Percentiles rank a stretch among this genome's conserved stretches.
Evolutionary conservation across 257 asterid species (phyloP).

Genomic region (Paraleonurus japonicus): DNA sequence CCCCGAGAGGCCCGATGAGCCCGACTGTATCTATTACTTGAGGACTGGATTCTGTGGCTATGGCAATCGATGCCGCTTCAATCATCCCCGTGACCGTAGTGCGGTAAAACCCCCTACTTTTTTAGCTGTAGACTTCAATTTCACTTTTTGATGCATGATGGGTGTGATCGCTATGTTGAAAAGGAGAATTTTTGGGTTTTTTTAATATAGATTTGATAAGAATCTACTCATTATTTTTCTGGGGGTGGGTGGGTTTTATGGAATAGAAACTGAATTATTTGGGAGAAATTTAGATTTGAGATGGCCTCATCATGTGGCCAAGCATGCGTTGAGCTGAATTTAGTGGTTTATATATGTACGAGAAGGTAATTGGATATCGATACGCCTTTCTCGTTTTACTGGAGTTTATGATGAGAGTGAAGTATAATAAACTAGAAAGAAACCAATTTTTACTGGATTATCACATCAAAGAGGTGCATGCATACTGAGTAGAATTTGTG

Average conservation of each 20-base stretch:
- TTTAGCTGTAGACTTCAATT: slow-evolving; percentile 18
- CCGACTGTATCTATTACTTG: slow-evolving; percentile 86
- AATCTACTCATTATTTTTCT: not conserved
- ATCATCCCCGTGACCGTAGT: slow-evolving; percentile 82
- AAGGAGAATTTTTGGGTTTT: slow-evolving; percentile 12
- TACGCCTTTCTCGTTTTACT: not conserved
- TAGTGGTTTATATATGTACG: slow-evolving; percentile 13
- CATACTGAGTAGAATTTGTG: slow-evolving; percentile 4
- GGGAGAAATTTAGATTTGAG: not conserved
- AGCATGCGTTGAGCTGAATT: slow-evolving; percentile 27
- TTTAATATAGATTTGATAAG: slow-evolving; percentile 13
- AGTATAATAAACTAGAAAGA: not conserved
- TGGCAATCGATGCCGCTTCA: slow-evolving; percentile 90
- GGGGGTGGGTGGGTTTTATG: not conserved
- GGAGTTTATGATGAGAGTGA: not conserved
- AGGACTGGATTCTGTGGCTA: slow-evolving; percentile 94
- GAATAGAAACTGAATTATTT: not conserved
- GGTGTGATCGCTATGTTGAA: slow-evolving; percentile 25
- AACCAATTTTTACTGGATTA: slow-evolving; percentile 17
- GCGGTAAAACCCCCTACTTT: slow-evolving; percentile 36
- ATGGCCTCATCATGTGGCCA: not conserved
- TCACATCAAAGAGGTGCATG: slow-evolving; percentile 16
- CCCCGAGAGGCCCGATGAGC: slow-evolving; percentile 83
- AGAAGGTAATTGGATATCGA: not conserved
- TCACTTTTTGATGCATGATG: slow-evolving; percentile 20